Base-by-base conservation (phyloP, 768 basidiomycete genomes). In the Kwoniella dendrophila region DNA sequence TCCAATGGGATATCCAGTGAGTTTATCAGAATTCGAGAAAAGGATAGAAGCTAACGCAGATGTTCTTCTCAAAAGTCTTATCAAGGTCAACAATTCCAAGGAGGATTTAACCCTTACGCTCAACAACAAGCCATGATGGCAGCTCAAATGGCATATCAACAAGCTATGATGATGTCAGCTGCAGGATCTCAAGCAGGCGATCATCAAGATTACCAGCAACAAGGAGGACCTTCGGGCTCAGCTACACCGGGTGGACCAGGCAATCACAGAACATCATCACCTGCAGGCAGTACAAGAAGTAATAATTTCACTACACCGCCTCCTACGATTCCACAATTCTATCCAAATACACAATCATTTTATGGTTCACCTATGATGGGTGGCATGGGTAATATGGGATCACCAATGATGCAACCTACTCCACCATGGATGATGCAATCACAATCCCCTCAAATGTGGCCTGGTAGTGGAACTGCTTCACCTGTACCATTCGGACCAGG, bases 51-150 rank as follows among this genome's bases (percentile, higher is more conserved):
- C 61, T 64, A 34, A 72, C 40, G 4, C 10, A 18, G 16, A n/a
- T n/a, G 44, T 4, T 27, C 11, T 38, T 3, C n/a, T 32, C 30
- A 33, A 16, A 6, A n/a, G 49, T 36, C 41, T 14, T 43, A 43
- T 43, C 41, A 43, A 20, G 22, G 34, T 16, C 29, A 69, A 65
- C 56, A 59, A 10, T 68, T 68, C 33, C 62, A 63, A 44, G 70
- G 69, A 4, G 67, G 64, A 6, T 72, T 66, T 55, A 77, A 79
- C 56, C 74, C 78, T 3, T 77, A 74, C 44, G 73, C 72, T 5
- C 75, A 77, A 29, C 77, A 78, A 69, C 72, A 78, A 63, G 80
- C 80, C 1, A 79, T 80, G 79, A 75, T 80, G 73, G 79, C 79
- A n/a, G 80, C 80, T 44, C 78, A 80, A 58, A 73, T 75, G 66